Evolutionary conservation across 2,329 filamentous ascomycete genomes (phyloP).

Genomic region (Xylariaceae sp.): DNA sequence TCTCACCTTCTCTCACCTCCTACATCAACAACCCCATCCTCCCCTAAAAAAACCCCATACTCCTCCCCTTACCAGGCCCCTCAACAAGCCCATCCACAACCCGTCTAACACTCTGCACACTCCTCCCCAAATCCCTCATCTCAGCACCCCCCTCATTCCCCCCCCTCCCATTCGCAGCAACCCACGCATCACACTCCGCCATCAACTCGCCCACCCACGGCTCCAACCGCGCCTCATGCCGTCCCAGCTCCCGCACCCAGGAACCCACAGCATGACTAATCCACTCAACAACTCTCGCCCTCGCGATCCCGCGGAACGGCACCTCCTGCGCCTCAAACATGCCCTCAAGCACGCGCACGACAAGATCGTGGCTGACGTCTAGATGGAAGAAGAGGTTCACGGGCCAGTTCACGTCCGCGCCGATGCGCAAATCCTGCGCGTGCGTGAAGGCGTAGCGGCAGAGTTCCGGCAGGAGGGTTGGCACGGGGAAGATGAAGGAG

Average conservation of each 20-base stretch:
- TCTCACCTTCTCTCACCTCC: too few relatives aligned
- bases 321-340: constrained; percentile 56
- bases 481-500: constrained; percentile 61
- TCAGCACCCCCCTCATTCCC: too few relatives aligned
- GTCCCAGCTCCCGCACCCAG: constrained; percentile 41
- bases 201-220: constrained; percentile 38
- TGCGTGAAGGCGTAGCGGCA: constrained; percentile 58
- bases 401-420: constrained; percentile 53
- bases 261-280: constrained; percentile 44
- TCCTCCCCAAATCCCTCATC: too few relatives aligned
- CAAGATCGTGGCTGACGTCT: constrained; percentile 52
- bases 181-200: constrained; percentile 43
- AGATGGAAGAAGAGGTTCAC: constrained; percentile 52
- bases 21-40: too few relatives aligned
- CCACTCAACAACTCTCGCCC: constrained; percentile 50
- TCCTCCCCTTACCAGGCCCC: constrained; percentile 35
- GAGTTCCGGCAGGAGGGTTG: constrained; percentile 55
- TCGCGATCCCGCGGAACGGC: constrained; percentile 49
- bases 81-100: constrained; percentile 42
- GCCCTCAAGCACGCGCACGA: constrained; percentile 51
- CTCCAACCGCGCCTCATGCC: constrained; percentile 28
- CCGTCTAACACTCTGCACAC: constrained; percentile 39
- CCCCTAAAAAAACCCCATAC: constrained; percentile 40
- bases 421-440: constrained; percentile 53
- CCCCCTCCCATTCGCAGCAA: constrained; percentile 21